Evolutionary conservation across 1,284 basidiomycete species (phyloP), one percentile per base, ranked within the genome.

Genomic region (Agroathelia rolfsii): DNA sequence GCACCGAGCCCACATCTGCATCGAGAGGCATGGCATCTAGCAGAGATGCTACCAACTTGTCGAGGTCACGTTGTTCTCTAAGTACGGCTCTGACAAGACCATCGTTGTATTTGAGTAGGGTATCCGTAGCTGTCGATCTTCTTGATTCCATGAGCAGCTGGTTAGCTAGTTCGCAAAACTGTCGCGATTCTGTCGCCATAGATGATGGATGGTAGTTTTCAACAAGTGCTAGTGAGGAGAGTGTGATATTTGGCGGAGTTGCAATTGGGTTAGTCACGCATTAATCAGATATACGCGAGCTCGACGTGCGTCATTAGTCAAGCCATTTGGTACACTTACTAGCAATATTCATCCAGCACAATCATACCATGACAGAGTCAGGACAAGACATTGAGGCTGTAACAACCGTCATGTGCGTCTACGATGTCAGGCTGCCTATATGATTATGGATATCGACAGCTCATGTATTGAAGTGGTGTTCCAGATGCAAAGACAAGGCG

Each of bases 41-140:
- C 28, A 71, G 54, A 18, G 59, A 47, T 42, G 67, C 51, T 37
- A 75, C 63, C 37, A 72, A 68, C 39, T 63, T 66, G 51, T 86
- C 86, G 43, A 95, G 78, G 48, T 87, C 84, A 47, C 90, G 85
- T 39, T 92, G 89, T 55, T 97, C 94, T 43, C 93, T 77, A 43
- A 89, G 71, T 52, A 96, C 71, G 24, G 76, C 68, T 32, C 92
- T 80, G 22, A 97, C 83, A 43, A 89, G 75, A 31, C 76, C 66
- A 51, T 92, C 85, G 55, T 93, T 90, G 69, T 97, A 97, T 45
- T 94, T 94, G 39, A 88, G 71, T 13, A 97, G 66, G 2, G 81
- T 79, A 44, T 88, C 81, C 0, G 85, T 81, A 25, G 79, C 73
- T 0, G 79, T 81, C 1, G 89, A 86, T 15, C 90, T 71, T 19